phyloP scores from a whole-genome alignment of 495 filamentous ascomycete genomes.

The Neurospora tetraspora region DNA sequence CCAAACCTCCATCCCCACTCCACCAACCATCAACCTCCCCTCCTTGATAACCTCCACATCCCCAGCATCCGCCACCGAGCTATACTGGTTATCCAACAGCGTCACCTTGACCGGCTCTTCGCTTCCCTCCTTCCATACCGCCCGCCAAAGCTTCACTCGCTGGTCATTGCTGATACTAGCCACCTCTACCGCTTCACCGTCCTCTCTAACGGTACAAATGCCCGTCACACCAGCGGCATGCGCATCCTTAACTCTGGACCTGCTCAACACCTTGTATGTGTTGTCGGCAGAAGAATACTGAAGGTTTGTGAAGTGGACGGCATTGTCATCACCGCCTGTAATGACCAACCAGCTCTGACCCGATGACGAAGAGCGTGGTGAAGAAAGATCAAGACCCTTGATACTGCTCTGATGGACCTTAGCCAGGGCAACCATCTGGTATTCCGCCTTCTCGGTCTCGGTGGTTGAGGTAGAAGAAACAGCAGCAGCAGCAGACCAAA shows the following conservation, averaged over 20 bases:
- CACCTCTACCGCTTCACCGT: conserved; percentile 21
- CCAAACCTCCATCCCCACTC: conserved; percentile 20
- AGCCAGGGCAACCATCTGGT: conserved; percentile 12
- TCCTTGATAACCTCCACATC: conserved; percentile 15
- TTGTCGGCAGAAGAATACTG: conserved; percentile 1
- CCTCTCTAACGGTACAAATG: conserved; percentile 35
- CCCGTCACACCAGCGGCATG: conserved; percentile 77
- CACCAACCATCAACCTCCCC: conserved; percentile 18
- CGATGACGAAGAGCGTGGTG: conserved; percentile 10
- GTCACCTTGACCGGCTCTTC: conserved; percentile 23
- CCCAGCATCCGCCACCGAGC: conserved; percentile 52
- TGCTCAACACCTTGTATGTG: conserved; percentile 19
- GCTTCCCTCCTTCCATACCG: neutral
- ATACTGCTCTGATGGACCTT: conserved; percentile 67
- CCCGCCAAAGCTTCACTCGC: conserved; percentile 64
- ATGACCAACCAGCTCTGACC: conserved; percentile 38
- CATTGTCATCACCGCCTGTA: conserved; percentile 82
- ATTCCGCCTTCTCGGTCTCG: neutral
- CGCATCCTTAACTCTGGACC: conserved; percentile 54
- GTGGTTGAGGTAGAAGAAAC: neutral
- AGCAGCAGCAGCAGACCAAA: conserved; percentile 20
- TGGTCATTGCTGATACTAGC: conserved; percentile 73
- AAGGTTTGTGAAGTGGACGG: conserved; percentile 50
- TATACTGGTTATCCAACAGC: conserved; percentile 43
- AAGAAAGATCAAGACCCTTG: conserved; percentile 42